phyloP scores from a whole-genome alignment of 2,329 filamentous ascomycete genomes.

The Ophiocordyceps robertsii region DNA sequence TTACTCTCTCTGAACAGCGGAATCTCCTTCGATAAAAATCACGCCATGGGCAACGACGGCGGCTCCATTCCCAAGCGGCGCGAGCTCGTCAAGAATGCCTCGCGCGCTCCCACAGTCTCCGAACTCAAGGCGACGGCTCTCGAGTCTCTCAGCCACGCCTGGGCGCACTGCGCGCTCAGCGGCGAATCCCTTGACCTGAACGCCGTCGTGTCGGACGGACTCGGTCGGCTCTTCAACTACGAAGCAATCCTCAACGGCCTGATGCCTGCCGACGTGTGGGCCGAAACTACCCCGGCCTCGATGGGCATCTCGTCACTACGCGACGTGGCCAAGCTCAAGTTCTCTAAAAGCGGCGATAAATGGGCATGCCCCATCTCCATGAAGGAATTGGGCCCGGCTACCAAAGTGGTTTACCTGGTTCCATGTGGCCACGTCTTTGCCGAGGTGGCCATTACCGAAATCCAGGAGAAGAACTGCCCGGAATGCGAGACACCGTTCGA shows the following conservation, averaged over 20 bases:
- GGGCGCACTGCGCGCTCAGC: slow-evolving; percentile 80
- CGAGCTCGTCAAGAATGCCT: slow-evolving; percentile 90
- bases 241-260: slow-evolving; percentile 63
- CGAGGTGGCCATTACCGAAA: slow-evolving; percentile 70
- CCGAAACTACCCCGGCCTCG: slow-evolving; percentile 26
- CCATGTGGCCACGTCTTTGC: slow-evolving; percentile 94
- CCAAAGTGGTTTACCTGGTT: slow-evolving; percentile 77
- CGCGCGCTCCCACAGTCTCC: slow-evolving; percentile 65
- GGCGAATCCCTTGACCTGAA: slow-evolving; percentile 54
- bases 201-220: slow-evolving; percentile 72
- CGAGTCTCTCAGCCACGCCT: slow-evolving; percentile 75
- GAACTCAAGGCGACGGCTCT: slow-evolving; percentile 81
- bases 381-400: slow-evolving; percentile 67
- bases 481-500: slow-evolving; percentile 68
- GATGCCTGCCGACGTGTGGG: slow-evolving; percentile 47
- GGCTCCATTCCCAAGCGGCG: slow-evolving; percentile 91
- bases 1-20: too few relatives aligned
- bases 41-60: slow-evolving; percentile 85
- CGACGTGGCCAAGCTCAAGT: slow-evolving; percentile 78
- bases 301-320: slow-evolving; percentile 64
- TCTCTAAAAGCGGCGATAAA: slow-evolving; percentile 37
- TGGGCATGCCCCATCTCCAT: slow-evolving; percentile 81
- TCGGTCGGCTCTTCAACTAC: slow-evolving; percentile 86
- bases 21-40: too few relatives aligned
- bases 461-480: slow-evolving; percentile 48